Evolutionary conservation across 202 grass and related monocot species (phyloP).

Genomic region (Alloteropsis angusta): DNA sequence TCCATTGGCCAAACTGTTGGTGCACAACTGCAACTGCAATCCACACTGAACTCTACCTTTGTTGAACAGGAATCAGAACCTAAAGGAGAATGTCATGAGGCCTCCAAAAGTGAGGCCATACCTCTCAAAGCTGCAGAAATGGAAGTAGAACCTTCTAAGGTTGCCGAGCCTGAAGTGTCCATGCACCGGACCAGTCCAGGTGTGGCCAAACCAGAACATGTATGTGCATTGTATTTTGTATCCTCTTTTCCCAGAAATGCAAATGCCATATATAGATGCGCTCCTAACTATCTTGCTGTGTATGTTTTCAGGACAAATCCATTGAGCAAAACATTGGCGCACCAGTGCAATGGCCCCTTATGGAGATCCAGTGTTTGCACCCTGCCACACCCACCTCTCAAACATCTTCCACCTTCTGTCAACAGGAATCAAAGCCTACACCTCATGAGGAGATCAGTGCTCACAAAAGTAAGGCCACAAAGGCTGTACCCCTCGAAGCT

Average conservation of each 20-base stretch:
- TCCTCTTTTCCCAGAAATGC: background rate
- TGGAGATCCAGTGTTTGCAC: background rate
- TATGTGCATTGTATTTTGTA: constrained; percentile 26
- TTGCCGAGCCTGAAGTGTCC: background rate
- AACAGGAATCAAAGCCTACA: background rate
- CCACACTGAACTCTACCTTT: background rate
- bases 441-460: background rate
- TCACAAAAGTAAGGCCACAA: background rate
- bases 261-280: background rate
- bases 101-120: background rate
- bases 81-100: background rate
- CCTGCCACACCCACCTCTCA: background rate
- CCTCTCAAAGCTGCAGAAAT: background rate
- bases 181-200: background rate
- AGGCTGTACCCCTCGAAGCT: background rate
- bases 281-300: background rate
- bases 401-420: background rate
- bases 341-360: background rate
- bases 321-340: constrained; percentile 3
- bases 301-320: constrained; percentile 30
- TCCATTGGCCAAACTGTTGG: constrained; percentile 15
- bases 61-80: background rate
- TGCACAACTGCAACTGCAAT: background rate
- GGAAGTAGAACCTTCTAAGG: background rate
- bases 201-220: constrained; percentile 25